Evolutionary conservation across 495 filamentous ascomycete genomes (phyloP).

Genomic region (Ascodesmis nigricans): DNA sequence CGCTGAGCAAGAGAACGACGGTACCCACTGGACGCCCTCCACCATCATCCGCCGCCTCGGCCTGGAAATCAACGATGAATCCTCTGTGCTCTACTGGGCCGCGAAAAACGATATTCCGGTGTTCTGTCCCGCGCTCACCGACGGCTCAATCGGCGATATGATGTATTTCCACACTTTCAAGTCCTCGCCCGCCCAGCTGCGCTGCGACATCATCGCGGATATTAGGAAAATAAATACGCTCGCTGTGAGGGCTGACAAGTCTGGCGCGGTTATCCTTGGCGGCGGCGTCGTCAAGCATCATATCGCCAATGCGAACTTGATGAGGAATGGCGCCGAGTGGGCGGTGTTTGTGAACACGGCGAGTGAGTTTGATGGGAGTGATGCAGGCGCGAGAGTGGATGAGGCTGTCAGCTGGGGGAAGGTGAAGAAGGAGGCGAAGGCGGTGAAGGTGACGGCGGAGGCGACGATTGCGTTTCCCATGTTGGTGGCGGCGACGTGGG

Average conservation of each 20-base stretch:
- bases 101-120: conserved; percentile 83
- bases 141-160: conserved; percentile 92
- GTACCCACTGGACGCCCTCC: conserved; percentile 72
- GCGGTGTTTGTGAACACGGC: conserved; percentile 94
- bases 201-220: conserved; percentile 74
- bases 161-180: conserved; percentile 91
- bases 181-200: conserved; percentile 50
- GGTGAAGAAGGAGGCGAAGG: conserved; percentile 66
- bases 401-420: conserved; percentile 98
- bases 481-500: conserved; percentile 88
- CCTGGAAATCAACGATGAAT: conserved; percentile 74
- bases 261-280: conserved; percentile 85
- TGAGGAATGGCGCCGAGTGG: conserved; percentile 89
- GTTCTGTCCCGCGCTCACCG: conserved; percentile 88
- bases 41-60: conserved; percentile 71
- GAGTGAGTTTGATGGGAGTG: conserved; percentile 90
- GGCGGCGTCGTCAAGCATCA: conserved; percentile 91
- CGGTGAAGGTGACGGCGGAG: conserved; percentile 85
- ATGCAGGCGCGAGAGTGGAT: conserved; percentile 86
- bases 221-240: conserved; percentile 77
- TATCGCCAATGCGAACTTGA: conserved; percentile 87
- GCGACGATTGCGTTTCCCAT: conserved; percentile 82
- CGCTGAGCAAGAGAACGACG: conserved; percentile 66
- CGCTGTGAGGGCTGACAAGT: conserved; percentile 56
- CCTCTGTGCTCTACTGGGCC: conserved; percentile 83